phyloP scores from a whole-genome alignment of 164 flowering plant genomes.

The Amborella trichopoda region DNA sequence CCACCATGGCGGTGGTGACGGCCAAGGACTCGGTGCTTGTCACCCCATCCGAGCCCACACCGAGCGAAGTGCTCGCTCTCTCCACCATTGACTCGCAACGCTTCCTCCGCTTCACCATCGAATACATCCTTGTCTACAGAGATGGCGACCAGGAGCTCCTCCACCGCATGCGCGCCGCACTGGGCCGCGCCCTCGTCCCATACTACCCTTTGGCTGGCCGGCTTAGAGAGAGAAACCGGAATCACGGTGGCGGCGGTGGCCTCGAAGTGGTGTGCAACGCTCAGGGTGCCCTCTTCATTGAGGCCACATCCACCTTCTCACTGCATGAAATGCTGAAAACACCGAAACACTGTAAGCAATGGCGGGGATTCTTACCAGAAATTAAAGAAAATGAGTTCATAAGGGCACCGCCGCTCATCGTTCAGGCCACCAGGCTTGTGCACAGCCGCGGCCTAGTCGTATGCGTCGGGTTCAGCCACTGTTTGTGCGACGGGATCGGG shows the following conservation, averaged over 20 bases:
- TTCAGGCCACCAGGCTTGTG: slow-evolving; percentile 70
- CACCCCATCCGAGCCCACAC: slow-evolving; percentile 52
- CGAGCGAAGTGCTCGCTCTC: slow-evolving; percentile 31
- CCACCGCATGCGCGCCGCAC: slow-evolving; percentile 31
- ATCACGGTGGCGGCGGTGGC: slow-evolving; percentile 16
- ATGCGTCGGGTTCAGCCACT: slow-evolving; percentile 72
- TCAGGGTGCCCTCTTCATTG: slow-evolving; percentile 52
- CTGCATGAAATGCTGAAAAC: slow-evolving; percentile 27
- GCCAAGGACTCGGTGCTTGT: slow-evolving; percentile 31
- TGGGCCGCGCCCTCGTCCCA: slow-evolving; percentile 37
- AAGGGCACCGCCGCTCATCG: no score
- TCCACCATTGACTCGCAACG: slow-evolving; percentile 68
- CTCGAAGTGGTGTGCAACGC: slow-evolving; percentile 45
- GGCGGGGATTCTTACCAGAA: slow-evolving; percentile 41
- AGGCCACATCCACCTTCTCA: slow-evolving; percentile 23
- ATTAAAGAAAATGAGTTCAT: no score
- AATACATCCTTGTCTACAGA: slow-evolving; percentile 42
- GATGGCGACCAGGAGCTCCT: slow-evolving; percentile 10
- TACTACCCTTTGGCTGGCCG: slow-evolving; percentile 65
- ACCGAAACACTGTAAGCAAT: slow-evolving; percentile 24
- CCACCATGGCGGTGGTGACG: slow-evolving; percentile 8
- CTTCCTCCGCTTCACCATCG: slow-evolving; percentile 65
- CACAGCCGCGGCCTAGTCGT: slow-evolving; percentile 76
- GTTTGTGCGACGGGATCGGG: slow-evolving; percentile 84
- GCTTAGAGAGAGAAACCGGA: slow-evolving; percentile 24